These are phyloP conservation scores for Cymodocea nodosa DNA, from an alignment of 116 monocot species.

Conservation along the genomic window DNA sequence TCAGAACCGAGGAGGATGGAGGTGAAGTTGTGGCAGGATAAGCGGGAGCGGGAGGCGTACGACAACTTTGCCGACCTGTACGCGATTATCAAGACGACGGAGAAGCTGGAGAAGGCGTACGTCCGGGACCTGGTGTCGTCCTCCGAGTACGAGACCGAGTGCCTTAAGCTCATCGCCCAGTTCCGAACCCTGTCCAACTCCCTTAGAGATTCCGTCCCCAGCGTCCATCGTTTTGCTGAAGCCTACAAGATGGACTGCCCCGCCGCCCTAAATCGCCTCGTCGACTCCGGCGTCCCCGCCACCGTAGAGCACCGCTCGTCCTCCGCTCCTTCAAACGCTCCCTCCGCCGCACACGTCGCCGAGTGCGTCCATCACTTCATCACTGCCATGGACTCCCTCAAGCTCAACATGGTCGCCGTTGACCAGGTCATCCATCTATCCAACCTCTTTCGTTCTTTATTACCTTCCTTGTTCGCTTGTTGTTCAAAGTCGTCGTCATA, in stretches of 20 bases:
- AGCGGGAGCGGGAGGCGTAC: constrained; percentile 79
- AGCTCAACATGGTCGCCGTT: constrained; percentile 92
- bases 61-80: constrained; percentile 89
- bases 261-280: constrained; percentile 73
- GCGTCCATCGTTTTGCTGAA: constrained; percentile 61
- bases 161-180: constrained; percentile 89
- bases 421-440: constrained; percentile 44
- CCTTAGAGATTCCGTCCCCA: constrained; percentile 61
- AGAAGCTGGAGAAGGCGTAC: constrained; percentile 95
- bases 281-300: constrained; percentile 80
- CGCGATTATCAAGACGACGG: constrained; percentile 86
- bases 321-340: constrained; percentile 12
- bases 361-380: constrained; percentile 96
- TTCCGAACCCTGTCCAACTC: constrained; percentile 67
- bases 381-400: constrained; percentile 88
- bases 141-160: constrained; percentile 78
- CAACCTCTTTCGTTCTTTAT: too few relatives aligned
- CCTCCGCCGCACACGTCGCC: constrained; percentile 59
- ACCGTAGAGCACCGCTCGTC: constrained; percentile 77
- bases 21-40: constrained; percentile 80
- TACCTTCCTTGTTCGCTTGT: too few relatives aligned
- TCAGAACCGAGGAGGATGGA: constrained; percentile 16
- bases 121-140: constrained; percentile 89
- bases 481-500: too few relatives aligned
- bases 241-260: constrained; percentile 78